Evolutionary conservation across 805 yeast species (phyloP).

Genomic region (Candida incommunis): DNA sequence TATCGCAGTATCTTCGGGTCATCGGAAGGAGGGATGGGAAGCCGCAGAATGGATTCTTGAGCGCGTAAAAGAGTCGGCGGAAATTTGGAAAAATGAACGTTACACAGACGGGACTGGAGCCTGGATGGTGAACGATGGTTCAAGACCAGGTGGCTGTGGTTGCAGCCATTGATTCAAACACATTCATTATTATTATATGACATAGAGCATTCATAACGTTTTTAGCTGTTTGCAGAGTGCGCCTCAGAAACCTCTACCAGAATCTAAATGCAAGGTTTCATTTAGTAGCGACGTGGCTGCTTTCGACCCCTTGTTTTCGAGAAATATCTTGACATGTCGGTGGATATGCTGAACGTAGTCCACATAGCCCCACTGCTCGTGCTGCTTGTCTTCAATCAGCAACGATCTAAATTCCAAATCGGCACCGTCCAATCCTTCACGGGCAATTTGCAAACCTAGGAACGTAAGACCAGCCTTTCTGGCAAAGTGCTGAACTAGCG

Average conservation of each 20-base stretch:
- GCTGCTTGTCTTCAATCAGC: conserved; percentile 60
- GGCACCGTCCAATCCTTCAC: conserved; percentile 51
- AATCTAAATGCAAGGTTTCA: not conserved
- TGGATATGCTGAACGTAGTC: conserved; percentile 63
- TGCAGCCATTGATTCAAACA: too few relatives aligned
- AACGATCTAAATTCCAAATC: conserved; percentile 41
- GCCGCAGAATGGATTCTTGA: conserved; percentile 33
- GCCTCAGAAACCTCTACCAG: not conserved
- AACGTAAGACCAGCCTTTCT: conserved; percentile 24
- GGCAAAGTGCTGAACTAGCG: conserved; percentile 44
- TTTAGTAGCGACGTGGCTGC: not conserved
- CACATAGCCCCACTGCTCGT: conserved; percentile 41
- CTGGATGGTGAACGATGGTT: conserved; percentile 31
- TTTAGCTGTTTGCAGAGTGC: not conserved
- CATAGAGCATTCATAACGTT: not conserved
- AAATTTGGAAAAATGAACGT: conserved; percentile 38
- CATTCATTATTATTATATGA: not conserved
- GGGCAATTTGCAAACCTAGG: conserved; percentile 42
- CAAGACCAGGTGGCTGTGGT: not conserved
- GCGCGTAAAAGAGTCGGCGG: conserved; percentile 29
- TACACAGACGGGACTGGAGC: conserved; percentile 26
- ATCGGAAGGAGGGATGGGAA: conserved; percentile 34
- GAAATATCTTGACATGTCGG: conserved; percentile 25
- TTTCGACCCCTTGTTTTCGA: not conserved
- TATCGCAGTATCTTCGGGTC: conserved; percentile 31